Percentiles rank a stretch among this genome's conserved stretches.
Conservation (phyloP, 345 rosid species). For the Linum tenue region DNA sequence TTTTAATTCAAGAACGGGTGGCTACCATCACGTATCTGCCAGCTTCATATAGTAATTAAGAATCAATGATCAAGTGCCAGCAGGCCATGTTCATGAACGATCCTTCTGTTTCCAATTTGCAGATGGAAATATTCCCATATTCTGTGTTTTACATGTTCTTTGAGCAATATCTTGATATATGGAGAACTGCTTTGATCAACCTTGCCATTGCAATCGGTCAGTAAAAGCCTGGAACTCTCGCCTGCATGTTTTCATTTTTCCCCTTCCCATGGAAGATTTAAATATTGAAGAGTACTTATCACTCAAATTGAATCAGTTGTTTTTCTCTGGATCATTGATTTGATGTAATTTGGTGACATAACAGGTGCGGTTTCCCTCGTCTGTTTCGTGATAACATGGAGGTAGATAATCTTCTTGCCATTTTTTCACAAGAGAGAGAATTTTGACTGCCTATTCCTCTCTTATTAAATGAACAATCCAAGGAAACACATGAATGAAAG, state of each 20-base stretch:
- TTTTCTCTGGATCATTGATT: slow-evolving; percentile 8
- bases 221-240: slow-evolving; percentile 18
- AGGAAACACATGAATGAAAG: not conserved
- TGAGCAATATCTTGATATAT: slow-evolving; percentile 95
- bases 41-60: not conserved
- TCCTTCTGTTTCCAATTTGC: slow-evolving; percentile 24
- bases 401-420: slow-evolving; percentile 37
- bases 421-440: not conserved
- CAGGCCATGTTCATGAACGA: slow-evolving; percentile 1
- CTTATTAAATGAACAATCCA: not conserved
- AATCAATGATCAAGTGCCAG: slow-evolving; percentile 1
- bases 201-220: slow-evolving; percentile 89
- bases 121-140: slow-evolving; percentile 96
- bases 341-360: slow-evolving; percentile 11
- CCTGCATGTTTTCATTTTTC: not conserved
- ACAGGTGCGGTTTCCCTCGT: slow-evolving; percentile 90
- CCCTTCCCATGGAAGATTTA: not conserved
- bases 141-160: slow-evolving; percentile 97
- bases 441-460: not conserved
- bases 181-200: slow-evolving; percentile 90
- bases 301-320: slow-evolving; percentile 1
- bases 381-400: slow-evolving; percentile 82
- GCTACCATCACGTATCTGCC: no score
- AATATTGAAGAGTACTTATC: not conserved
- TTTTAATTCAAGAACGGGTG: not conserved